Evolutionary conservation across 441 rosid species (phyloP).

Genomic region (Heliophila coronopifolia): DNA sequence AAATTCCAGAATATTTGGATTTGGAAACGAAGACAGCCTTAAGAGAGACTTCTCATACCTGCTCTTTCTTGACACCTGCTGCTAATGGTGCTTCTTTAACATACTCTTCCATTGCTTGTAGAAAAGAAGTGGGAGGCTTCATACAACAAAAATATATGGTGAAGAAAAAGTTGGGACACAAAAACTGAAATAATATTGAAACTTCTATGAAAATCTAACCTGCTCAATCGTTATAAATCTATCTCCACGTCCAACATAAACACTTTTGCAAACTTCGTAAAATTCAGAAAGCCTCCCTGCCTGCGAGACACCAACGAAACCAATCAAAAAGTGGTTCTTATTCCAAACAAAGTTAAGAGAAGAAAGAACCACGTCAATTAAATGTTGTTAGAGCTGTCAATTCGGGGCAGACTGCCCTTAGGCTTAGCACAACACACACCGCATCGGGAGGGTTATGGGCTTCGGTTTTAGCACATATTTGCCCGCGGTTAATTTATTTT

Average conservation of each 20-base stretch:
- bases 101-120: conserved; percentile 98
- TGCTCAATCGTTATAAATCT: conserved; percentile 82
- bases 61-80: conserved; percentile 55
- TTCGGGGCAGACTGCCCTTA: no score
- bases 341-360: neutral
- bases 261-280: conserved; percentile 81
- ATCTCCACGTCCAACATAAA: conserved; percentile 79
- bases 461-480: no score
- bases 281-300: conserved; percentile 92
- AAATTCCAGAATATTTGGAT: neutral
- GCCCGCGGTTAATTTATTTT: no score
- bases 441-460: no score
- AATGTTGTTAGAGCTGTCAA: no score
- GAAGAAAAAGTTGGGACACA: conserved; percentile 5
- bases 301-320: conserved; percentile 37
- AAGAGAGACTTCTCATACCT: conserved; percentile 37
- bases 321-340: neutral
- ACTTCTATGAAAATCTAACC: conserved; percentile 39
- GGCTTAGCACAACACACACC: no score
- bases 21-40: neutral
- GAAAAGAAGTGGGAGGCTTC: conserved; percentile 88
- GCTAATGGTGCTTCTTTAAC: conserved; percentile 73
- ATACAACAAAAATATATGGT: conserved; percentile 22
- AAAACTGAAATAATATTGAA: neutral
- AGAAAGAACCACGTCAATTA: neutral